Evolutionary conservation across 306 rosid genomes (phyloP), one percentile per base, ranked within the genome.

Genomic region (Astragalus membranaceus): DNA sequence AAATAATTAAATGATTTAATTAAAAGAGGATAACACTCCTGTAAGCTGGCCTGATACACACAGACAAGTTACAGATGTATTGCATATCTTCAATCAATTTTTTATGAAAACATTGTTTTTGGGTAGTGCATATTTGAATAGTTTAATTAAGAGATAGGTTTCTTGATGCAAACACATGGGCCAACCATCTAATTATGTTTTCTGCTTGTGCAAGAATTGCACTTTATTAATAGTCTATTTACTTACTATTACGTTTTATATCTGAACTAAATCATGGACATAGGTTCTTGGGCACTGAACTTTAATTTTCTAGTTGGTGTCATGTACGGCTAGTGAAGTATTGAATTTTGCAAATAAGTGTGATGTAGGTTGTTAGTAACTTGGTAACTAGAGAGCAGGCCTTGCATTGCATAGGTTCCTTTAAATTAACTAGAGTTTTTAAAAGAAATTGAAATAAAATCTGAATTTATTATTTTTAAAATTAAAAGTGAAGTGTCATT

Each of bases 331-430:
- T 46, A 30, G 37, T 57, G 47, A 33, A 48, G 32, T 35, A 71
- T 65, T 59, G 53, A 15, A 44, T 43, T 47, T 78, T 26, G 56
- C 23, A 51, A 66, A 71, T 37, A 55, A 29, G 41, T 39, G 68
- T 65, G 43, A 64, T 37, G 12, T 66, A 16, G 51, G 57, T 33
- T 61, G 10, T 26, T 26, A 26, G 3, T 26, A 26, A 26, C 30
- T 20, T 50, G 42, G 62, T 50, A 66, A 61, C 29, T 12, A 10
- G 29, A 9, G 66, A 61, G 35, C 17, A 61, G 14, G 9, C 52
- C 17, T 5, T 44, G 23, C 13, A 43, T 44, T 46, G 42, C 11
- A 44, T 4, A 32, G 42, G 37, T n/a, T 46, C 70, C 26, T 26
- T 64, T 29, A 30, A 29, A 46, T 12, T 42, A 36, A 26, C 53